These are phyloP conservation scores for Malassezia yamatoensis DNA, from an alignment of 1,284 basidiomycete genomes.

Conservation along the genomic window DNA sequence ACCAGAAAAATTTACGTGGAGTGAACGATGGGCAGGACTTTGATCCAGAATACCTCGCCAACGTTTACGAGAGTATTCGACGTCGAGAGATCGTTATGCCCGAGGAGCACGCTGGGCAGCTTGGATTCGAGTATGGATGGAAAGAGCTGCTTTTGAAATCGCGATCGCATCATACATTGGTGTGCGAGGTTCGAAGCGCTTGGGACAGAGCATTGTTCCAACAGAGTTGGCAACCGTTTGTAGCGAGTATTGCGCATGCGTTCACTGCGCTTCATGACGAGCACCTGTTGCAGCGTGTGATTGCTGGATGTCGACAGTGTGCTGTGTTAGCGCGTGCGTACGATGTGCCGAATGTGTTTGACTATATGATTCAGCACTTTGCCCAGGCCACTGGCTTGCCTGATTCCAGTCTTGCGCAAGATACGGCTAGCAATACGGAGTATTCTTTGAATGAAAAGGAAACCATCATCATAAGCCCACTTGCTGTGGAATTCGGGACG, in stretches of 20 bases:
- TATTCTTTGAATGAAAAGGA: constrained; percentile 6
- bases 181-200: constrained; percentile 64
- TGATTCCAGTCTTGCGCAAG: constrained; percentile 28
- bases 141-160: constrained; percentile 81
- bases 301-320: constrained; percentile 89
- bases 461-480: constrained; percentile 75
- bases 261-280: constrained; percentile 95
- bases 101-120: constrained; percentile 89
- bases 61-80: constrained; percentile 85
- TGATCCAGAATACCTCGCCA: constrained; percentile 69
- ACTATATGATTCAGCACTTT: constrained; percentile 84
- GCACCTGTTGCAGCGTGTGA: constrained; percentile 84
- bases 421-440: constrained; percentile 8
- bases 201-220: constrained; percentile 93
- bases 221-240: constrained; percentile 76
- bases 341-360: constrained; percentile 83
- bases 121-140: constrained; percentile 98
- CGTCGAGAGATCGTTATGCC: constrained; percentile 94
- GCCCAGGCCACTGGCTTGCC: constrained; percentile 34
- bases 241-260: constrained; percentile 55
- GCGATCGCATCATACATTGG: constrained; percentile 66
- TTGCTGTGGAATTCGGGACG: constrained; percentile 86
- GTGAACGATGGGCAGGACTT: constrained; percentile 83
- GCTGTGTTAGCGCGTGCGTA: constrained; percentile 84
- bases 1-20: constrained; percentile 79